Percentiles rank a stretch among this genome's conserved stretches.
These are phyloP conservation scores for Remersonia thermophila DNA, from an alignment of 2,329 filamentous ascomycete species.

Conservation along the genomic window DNA sequence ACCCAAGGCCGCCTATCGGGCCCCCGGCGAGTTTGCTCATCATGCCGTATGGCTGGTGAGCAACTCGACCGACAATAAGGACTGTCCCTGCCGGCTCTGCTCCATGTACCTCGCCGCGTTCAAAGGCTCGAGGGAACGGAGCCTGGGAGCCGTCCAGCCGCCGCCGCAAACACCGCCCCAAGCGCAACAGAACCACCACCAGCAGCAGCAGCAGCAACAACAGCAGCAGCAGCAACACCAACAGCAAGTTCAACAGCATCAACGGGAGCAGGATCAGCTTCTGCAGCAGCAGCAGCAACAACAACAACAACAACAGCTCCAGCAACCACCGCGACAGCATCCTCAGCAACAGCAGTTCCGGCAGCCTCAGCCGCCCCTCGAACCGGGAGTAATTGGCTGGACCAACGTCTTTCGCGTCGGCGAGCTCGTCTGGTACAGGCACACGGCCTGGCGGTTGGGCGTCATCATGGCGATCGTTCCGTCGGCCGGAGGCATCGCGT, in stretches of 20 bases:
- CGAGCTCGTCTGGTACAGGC: constrained; percentile 26
- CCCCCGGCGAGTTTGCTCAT: constrained; percentile 40
- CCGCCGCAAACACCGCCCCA: not conserved
- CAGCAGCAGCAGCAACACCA: not conserved
- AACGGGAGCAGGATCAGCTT: constrained; percentile 1
- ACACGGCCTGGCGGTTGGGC: constrained; percentile 24
- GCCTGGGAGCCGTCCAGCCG: constrained; percentile 1
- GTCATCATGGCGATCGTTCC: constrained; percentile 18
- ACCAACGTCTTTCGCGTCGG: constrained; percentile 23
- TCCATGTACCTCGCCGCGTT: constrained; percentile 17
- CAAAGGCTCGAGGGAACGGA: constrained; percentile 2
- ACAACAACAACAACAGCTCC: constrained; percentile 1
- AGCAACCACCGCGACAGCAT: constrained; percentile 4
- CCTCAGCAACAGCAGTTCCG: constrained; percentile 1
- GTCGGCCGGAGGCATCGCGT: constrained; percentile 7
- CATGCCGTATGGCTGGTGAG: constrained; percentile 42
- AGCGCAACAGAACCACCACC: too few relatives aligned
- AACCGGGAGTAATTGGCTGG: constrained; percentile 12
- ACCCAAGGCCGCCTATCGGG: constrained; percentile 34
- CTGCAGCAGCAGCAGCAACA: constrained; percentile 1
- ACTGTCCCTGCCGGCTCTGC: constrained; percentile 41
- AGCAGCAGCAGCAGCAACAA: constrained; percentile 6
- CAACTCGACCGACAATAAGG: constrained; percentile 32
- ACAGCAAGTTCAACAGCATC: constrained; percentile 1
- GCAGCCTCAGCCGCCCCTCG: constrained; percentile 1